Evolutionary conservation across 495 filamentous ascomycete species (phyloP).

Genomic region (Tuber melanosporum): DNA sequence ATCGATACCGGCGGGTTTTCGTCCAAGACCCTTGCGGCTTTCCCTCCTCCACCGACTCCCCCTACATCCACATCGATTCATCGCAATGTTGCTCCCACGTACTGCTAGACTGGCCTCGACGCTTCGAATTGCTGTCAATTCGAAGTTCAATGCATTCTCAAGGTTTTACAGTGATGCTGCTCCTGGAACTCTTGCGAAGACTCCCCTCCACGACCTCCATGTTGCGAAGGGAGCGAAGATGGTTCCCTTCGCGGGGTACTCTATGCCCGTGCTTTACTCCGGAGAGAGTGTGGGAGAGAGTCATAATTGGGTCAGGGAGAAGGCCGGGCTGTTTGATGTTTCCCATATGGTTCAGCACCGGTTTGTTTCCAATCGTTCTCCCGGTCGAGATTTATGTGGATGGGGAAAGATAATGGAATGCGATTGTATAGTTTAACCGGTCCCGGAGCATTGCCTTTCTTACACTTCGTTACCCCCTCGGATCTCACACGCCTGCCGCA

Average conservation of each 20-base stretch:
- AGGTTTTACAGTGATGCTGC: background rate
- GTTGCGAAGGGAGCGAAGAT: constrained; percentile 75
- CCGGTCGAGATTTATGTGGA: background rate
- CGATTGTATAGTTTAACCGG: constrained; percentile 54
- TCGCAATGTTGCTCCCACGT: background rate
- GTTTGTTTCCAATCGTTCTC: constrained; percentile 15
- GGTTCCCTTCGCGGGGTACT: constrained; percentile 91
- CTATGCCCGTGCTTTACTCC: constrained; percentile 85
- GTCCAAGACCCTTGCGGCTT: background rate
- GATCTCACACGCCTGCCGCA: constrained; percentile 52
- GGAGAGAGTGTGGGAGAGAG: constrained; percentile 67
- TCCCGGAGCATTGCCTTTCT: constrained; percentile 66
- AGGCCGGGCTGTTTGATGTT: constrained; percentile 86
- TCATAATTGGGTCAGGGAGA: constrained; percentile 79
- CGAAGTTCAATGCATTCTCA: background rate
- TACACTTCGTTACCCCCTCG: constrained; percentile 73
- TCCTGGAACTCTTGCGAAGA: constrained; percentile 47
- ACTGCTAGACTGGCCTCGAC: background rate
- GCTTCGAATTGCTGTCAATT: background rate
- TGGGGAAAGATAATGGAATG: too few relatives aligned
- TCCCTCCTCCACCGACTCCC: background rate
- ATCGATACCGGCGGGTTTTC: background rate
- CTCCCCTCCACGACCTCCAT: constrained; percentile 80
- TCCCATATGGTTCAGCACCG: constrained; percentile 64
- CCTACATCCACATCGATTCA: background rate